Percentiles rank a stretch among this genome's conserved stretches.
Conservation (phyloP, 345 rosid species). For the Laguncularia racemosa region DNA sequence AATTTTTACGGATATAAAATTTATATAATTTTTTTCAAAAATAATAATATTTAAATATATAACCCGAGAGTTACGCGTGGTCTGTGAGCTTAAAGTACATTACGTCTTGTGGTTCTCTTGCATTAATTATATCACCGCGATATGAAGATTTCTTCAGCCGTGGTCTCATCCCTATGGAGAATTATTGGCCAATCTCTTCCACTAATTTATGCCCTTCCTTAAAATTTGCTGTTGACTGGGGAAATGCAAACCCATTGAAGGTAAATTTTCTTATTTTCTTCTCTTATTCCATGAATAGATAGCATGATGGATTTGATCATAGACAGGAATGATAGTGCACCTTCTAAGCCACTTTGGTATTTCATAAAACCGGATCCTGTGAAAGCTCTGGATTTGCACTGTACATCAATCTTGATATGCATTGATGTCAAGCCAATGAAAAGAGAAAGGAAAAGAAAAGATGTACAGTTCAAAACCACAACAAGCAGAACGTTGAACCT, state of each 20-base stretch:
- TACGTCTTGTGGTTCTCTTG: slow-evolving; percentile 70
- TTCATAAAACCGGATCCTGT: no score
- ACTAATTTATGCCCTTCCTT: slow-evolving; percentile 50
- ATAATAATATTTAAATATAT: slow-evolving; percentile 85
- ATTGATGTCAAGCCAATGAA: not conserved
- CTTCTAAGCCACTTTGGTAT: no score
- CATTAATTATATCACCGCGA: slow-evolving; percentile 66
- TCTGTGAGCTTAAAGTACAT: slow-evolving; percentile 94
- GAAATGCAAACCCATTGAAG: slow-evolving; percentile 55
- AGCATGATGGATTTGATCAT: no score
- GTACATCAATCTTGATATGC: not conserved
- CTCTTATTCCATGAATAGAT: not conserved
- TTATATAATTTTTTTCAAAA: slow-evolving; percentile 33
- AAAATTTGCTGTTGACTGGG: slow-evolving; percentile 85
- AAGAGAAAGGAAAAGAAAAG: not conserved
- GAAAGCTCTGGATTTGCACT: not conserved
- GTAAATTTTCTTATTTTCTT: slow-evolving; percentile 23
- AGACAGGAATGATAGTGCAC: no score
- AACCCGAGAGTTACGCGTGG: slow-evolving; percentile 98
- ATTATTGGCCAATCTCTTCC: slow-evolving; percentile 83
- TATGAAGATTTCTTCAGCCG: slow-evolving; percentile 92
- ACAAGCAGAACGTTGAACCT: no score
- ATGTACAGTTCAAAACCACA: not conserved
- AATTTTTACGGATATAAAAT: not conserved
- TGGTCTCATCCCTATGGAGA: slow-evolving; percentile 57